phyloP scores from a whole-genome alignment of 2,329 filamentous ascomycete genomes.

The Volutella citrinella region DNA sequence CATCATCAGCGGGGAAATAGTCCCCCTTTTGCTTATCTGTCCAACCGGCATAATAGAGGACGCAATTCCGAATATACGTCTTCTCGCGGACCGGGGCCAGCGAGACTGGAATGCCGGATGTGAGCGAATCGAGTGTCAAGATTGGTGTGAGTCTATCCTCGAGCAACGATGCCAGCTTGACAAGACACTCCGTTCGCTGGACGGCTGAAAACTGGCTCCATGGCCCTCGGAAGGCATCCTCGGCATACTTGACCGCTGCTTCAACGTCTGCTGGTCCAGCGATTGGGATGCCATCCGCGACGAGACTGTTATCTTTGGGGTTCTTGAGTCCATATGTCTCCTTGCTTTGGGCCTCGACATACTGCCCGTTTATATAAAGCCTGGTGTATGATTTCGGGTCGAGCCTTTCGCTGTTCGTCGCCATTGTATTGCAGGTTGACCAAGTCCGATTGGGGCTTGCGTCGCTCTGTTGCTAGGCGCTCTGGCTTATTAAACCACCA shows the following conservation, averaged over 20 bases:
- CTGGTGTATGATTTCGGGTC: conserved; percentile 4
- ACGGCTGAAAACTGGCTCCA: conserved; percentile 10
- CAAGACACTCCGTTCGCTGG: conserved; percentile 10
- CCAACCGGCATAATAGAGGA: conserved; percentile 13
- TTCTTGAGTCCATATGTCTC: conserved; percentile 9
- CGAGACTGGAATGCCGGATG: conserved; percentile 11
- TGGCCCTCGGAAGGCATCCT: conserved; percentile 9
- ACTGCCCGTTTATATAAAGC: conserved; percentile 8
- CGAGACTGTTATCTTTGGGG: conserved; percentile 8
- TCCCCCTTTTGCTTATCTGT: conserved; percentile 14
- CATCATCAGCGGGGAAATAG: conserved; percentile 12
- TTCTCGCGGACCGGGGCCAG: conserved; percentile 10
- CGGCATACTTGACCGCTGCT: conserved; percentile 6
- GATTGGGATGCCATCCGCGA: conserved; percentile 5
- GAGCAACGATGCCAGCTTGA: conserved; percentile 10
- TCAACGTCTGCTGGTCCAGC: conserved; percentile 8
- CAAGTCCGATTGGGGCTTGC: too few species aligned
- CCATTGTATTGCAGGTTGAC: too few species aligned
- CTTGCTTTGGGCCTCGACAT: conserved; percentile 4
- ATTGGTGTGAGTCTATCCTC: conserved; percentile 8
- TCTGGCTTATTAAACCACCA: too few species aligned
- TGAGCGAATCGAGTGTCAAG: conserved; percentile 9
- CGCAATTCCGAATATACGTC: conserved; percentile 12
- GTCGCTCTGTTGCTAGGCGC: too few species aligned
- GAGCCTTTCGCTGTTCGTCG: neutral